phyloP scores from a whole-genome alignment of 2,329 filamentous ascomycete genomes.

The Pleurostoma richardsiae region DNA sequence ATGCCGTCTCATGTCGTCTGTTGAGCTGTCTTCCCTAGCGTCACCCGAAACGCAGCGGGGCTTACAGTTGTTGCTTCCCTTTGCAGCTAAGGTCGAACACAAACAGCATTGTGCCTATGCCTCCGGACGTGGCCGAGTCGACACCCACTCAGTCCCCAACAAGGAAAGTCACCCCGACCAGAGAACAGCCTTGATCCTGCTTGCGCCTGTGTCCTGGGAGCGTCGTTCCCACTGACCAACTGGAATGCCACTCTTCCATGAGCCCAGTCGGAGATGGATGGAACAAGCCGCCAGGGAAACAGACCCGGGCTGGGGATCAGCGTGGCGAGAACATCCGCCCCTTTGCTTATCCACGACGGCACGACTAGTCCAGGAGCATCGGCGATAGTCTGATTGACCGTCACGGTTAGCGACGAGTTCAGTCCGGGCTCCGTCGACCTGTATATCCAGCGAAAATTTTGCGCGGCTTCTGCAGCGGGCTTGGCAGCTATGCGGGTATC shows the following conservation, averaged over 20 bases:
- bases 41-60: constrained; percentile 5
- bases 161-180: constrained; percentile 8
- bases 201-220: neutral
- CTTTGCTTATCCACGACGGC: constrained; percentile 11
- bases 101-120: constrained; percentile 12
- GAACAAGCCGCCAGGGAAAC: constrained; percentile 6
- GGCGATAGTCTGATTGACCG: constrained; percentile 12
- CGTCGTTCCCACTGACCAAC: constrained; percentile 10
- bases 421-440: constrained; percentile 1
- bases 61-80: constrained; percentile 12
- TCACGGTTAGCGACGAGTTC: constrained; percentile 12
- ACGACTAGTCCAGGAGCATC: constrained; percentile 12
- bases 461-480: constrained; percentile 16
- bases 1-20: neutral
- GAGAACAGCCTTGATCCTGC: constrained; percentile 11
- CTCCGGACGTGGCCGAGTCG: constrained; percentile 11
- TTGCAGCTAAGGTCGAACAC: constrained; percentile 13
- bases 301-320: constrained; percentile 1
- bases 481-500: constrained; percentile 25
- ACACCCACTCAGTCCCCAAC: constrained; percentile 12
- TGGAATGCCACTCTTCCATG: constrained; percentile 8
- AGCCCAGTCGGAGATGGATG: constrained; percentile 7
- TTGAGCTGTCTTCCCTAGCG: neutral
- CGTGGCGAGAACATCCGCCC: constrained; percentile 7
- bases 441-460: constrained; percentile 19